Evolutionary conservation across 306 rosid genomes (phyloP).

Genomic region (Oemleria cerasiformis): DNA sequence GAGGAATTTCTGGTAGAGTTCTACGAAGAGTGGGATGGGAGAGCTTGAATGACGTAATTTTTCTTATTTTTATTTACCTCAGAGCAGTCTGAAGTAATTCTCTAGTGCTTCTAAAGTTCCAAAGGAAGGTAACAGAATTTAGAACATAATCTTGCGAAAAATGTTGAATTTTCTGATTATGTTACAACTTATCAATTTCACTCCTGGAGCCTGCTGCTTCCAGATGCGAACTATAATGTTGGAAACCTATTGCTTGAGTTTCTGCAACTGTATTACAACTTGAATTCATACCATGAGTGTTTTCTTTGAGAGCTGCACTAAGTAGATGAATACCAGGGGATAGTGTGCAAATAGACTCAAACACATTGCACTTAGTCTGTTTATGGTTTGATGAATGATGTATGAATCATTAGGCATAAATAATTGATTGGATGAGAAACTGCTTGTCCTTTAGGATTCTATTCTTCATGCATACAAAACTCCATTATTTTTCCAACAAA

Average conservation of each 20-base stretch:
- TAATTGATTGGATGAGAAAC: background rate
- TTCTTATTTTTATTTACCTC: background rate
- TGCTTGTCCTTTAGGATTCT: background rate
- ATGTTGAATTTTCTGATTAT: background rate
- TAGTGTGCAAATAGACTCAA: background rate
- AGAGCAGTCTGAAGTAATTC: background rate
- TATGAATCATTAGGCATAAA: background rate
- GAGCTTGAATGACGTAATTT: conserved; percentile 33
- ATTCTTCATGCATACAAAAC: background rate
- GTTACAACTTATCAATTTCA: background rate
- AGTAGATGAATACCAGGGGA: background rate
- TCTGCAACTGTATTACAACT: background rate
- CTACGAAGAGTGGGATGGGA: conserved; percentile 78
- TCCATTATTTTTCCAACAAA: no score
- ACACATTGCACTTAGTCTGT: background rate
- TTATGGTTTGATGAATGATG: background rate
- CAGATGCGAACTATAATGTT: background rate
- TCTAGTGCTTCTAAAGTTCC: background rate
- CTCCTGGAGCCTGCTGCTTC: background rate
- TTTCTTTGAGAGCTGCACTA: background rate
- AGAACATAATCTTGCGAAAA: background rate
- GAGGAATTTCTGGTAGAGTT: conserved; percentile 76
- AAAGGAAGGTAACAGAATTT: background rate
- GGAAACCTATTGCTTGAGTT: no score
- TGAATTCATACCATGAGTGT: background rate